A percentile compares a stretch with the other conserved stretches of the same genome.
Evolutionary conservation across 805 yeast species (phyloP).

Genomic region (Candida tammaniensis): DNA sequence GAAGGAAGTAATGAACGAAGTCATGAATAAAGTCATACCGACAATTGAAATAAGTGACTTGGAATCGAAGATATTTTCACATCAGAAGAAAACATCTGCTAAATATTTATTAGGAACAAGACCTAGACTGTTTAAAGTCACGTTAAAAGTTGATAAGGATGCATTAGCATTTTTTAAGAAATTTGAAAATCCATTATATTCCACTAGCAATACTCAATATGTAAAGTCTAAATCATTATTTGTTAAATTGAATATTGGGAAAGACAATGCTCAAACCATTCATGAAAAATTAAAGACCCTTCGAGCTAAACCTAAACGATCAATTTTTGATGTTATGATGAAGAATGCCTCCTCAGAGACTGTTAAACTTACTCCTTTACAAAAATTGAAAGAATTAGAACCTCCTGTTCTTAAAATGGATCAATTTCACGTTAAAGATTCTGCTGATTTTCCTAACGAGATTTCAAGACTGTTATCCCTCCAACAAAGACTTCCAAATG

Average conservation of each 20-base stretch:
- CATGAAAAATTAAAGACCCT: constrained; percentile 1
- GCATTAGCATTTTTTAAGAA: constrained; percentile 23
- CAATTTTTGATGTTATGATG: constrained; percentile 41
- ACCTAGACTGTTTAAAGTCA: constrained; percentile 13
- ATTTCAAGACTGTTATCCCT: background rate
- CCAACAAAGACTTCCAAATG: too few species aligned
- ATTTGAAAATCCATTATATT: constrained; percentile 27
- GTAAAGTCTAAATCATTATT: background rate
- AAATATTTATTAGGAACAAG: constrained; percentile 37
- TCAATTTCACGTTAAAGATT: constrained; percentile 31
- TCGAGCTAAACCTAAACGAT: constrained; percentile 10
- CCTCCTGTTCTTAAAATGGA: constrained; percentile 28
- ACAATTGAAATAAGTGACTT: constrained; percentile 6
- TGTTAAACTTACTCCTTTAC: constrained; percentile 26
- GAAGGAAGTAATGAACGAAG: too few species aligned
- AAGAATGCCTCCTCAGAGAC: constrained; percentile 25
- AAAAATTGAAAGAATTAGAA: constrained; percentile 28
- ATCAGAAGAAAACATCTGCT: constrained; percentile 24
- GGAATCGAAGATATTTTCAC: constrained; percentile 20
- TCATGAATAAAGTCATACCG: too few species aligned
- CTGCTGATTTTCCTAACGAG: background rate
- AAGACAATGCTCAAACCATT: constrained; percentile 4
- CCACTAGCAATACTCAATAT: constrained; percentile 20
- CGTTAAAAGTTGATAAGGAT: constrained; percentile 22
- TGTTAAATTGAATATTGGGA: constrained; percentile 8